Percentiles rank a stretch among this genome's conserved stretches.
Conservation (phyloP, 345 rosid genomes). For the Citrus australasica region DNA sequence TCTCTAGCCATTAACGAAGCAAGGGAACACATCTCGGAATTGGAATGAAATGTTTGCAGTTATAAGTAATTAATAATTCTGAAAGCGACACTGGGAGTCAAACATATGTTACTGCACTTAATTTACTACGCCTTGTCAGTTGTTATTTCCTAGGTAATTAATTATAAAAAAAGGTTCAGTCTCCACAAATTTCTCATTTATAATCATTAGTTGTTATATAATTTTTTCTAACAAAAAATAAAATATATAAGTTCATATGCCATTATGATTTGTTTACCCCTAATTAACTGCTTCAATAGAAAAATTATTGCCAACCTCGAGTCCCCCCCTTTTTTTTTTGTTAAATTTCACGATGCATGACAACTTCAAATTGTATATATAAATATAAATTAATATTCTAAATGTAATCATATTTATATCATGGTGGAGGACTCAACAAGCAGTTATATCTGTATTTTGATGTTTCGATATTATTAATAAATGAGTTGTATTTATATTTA, state of each 20-base stretch:
- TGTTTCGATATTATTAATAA: too few species aligned
- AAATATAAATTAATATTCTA: too few species aligned
- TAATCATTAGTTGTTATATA: neutral
- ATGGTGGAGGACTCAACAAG: too few species aligned
- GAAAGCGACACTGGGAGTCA: neutral
- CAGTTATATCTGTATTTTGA: too few species aligned
- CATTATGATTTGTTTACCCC: too few species aligned
- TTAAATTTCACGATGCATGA: too few species aligned
- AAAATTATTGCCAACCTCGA: too few species aligned
- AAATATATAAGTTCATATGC: neutral
- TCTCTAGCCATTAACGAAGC: conserved; percentile 1
- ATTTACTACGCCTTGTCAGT: neutral
- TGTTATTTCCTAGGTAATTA: neutral
- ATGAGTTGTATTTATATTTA: too few species aligned
- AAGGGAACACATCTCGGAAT: neutral
- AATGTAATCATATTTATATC: too few species aligned
- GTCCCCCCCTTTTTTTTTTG: too few species aligned
- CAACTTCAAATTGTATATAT: too few species aligned
- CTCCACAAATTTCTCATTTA: neutral
- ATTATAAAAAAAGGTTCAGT: neutral
- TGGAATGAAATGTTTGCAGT: neutral
- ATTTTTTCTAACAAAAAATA: neutral
- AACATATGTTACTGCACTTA: conserved; percentile 5
- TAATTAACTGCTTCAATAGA: too few species aligned
- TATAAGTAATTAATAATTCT: neutral